Evolutionary conservation across 1,139 yeast genomes (phyloP), one percentile per base, ranked within the genome.

Genomic region (Lodderomyces oxycetoniae): DNA sequence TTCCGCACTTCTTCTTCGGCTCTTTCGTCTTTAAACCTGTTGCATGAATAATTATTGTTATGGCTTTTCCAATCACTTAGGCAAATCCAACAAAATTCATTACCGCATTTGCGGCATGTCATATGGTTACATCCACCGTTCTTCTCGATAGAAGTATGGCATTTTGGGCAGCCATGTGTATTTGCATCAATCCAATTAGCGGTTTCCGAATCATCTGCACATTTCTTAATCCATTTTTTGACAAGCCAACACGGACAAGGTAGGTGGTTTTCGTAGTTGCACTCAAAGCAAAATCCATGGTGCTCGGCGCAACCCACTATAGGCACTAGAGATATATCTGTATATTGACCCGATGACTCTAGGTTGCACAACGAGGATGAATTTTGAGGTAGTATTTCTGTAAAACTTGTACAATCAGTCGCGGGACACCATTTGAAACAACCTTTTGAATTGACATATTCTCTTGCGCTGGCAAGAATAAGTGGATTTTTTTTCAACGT

Each of bases 71-170:
- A 93, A 22, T 66, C 71, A 5, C 80, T 81, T 46, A 77, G 57
- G 56, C 99, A 91, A 32, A 88, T 79, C 99, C 99, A 91, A 55
- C 99, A 91, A 54, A 88, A 91, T 50, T 89, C 86, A 52, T 76
- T 61, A 9, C 57, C 55, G 56, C 99, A 91, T 42, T 79, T 81
- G 4, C 74, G 66, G 55, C 99, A 91, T 0, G 79, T 73, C 96
- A 91, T 89, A 59, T 91, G 98, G 59, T 91, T 89, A 59, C 97
- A 91, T 0, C 97, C 97, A 20, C 96, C 97, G 52, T 82, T 83
- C 52, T 89, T 84, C 49, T 85, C 88, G 41, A 80, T 80, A n/a
- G 67, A 57, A 0, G 79, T 53, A 14, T 55, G 58, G 56, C 91
- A 81, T 43, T 70, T 63, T 3, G 93, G 89, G 53, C 98, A 91